Percentiles rank a stretch among this genome's conserved stretches.
phyloP scores from a whole-genome alignment of 331 rosid species.

The Pyrus hybrid region DNA sequence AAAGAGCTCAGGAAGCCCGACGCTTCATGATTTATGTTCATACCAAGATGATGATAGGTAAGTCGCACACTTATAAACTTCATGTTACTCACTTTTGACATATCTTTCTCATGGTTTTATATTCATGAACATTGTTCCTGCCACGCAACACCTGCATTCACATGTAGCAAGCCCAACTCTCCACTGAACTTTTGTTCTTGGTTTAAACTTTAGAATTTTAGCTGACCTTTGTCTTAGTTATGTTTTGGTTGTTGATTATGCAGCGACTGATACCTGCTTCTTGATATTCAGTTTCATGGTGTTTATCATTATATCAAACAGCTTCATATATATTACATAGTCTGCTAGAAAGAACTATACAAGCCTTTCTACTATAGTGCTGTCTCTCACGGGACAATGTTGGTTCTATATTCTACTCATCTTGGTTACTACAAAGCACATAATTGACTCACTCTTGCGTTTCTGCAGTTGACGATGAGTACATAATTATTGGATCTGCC shows the following conservation, averaged over 20 bases:
- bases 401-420: not conserved
- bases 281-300: not conserved
- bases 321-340: not conserved
- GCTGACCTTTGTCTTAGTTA: not conserved
- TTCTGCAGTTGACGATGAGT: slow-evolving; percentile 84
- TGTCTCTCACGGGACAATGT: not conserved
- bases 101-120: not conserved
- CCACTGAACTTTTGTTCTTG: not conserved
- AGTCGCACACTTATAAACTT: not conserved
- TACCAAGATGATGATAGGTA: slow-evolving; percentile 97
- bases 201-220: not conserved
- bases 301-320: not conserved
- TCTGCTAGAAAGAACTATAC: not conserved
- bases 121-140: not conserved
- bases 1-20: slow-evolving; percentile 64
- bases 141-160: not conserved
- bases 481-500: slow-evolving; percentile 93
- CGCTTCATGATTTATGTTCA: slow-evolving; percentile 98
- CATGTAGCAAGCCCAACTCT: not conserved
- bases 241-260: not conserved
- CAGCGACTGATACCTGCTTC: not conserved
- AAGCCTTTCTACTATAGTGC: not conserved
- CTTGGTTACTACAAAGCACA: not conserved
- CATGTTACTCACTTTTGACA: not conserved
- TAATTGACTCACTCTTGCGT: not conserved